Base-by-base conservation (phyloP, 257 asterid species). In the Leptodermis oblonga region DNA sequence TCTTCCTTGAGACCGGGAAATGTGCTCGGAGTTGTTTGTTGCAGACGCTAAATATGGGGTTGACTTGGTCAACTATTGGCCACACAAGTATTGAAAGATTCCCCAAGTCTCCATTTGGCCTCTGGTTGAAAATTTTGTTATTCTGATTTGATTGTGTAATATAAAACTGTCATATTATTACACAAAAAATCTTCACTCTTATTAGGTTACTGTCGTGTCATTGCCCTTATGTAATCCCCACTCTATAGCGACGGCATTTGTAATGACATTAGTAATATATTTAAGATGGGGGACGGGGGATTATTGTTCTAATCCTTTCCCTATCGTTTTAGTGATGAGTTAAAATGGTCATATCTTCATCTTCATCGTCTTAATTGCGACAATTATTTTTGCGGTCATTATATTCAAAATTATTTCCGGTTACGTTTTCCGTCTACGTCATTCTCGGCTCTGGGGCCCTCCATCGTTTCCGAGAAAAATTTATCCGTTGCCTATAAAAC, bases 401-500 rank as follows among this genome's bases (percentile, higher is more conserved):
- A 31, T 15, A 18, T 46, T 46, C 48, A 46, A 71, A 56, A 2
- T 26, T 14, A 0, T 45, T 28, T 9, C 1, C 42, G 25, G 12
- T 30, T 17, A 15, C 25, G 42, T 30, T 31, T 59, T 7, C 5
- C 26, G 5, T 43, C 54, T 45, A 59, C 60, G 37, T 70, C 68
- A 46, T 8, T 33, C 41, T 59, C n/a, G 42, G 34, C 66, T 33
- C 31, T 8, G 53, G 5, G 31, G 48, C 43, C 52, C 7, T 14
- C 18, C 55, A 22, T 26, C 67, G 8, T 5, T 33, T 51, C 46
- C 74, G 30, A 51, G 62, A 17, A 76, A 58, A 70, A 73, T 48
- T 60, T 52, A 78, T 74, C 84, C 86, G 83, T 79, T 81, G 28
- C 53, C 36, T n/a, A 42, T 37, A 53, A 65, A 79, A 61, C 66